Evolutionary conservation across 176 grass and related monocot species (phyloP).

Genomic region (Hordeum marinum): DNA sequence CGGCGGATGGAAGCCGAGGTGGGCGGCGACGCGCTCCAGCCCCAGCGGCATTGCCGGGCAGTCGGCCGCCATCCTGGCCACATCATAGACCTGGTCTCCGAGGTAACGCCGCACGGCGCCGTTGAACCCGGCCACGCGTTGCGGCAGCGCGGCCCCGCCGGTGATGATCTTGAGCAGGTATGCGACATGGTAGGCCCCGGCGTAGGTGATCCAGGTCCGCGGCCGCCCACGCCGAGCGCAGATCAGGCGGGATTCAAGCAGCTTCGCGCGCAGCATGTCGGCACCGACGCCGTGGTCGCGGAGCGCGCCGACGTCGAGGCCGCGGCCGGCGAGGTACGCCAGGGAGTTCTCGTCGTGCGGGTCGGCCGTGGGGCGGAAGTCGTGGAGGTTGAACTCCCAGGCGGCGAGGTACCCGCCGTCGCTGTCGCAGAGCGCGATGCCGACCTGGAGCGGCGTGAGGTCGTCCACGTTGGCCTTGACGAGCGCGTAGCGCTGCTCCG

Average conservation of each 20-base stretch:
- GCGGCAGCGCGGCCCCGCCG: neutral
- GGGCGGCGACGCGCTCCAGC: neutral
- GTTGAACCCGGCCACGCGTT: neutral
- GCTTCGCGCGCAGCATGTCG: neutral
- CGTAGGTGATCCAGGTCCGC: neutral
- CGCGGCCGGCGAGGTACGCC: neutral
- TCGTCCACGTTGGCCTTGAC: neutral
- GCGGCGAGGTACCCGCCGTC: no score
- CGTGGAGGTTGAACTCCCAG: neutral
- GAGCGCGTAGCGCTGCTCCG: neutral
- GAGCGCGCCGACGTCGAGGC: neutral
- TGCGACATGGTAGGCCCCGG: neutral
- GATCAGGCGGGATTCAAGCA: neutral
- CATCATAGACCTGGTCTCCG: neutral
- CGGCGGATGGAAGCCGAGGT: neutral
- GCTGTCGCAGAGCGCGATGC: neutral
- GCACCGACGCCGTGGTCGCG: neutral
- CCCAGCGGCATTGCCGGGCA: neutral
- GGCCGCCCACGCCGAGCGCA: neutral
- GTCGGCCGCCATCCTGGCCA: neutral
- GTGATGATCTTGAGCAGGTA: constrained; percentile 3
- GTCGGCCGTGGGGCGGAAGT: neutral
- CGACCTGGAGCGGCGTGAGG: neutral
- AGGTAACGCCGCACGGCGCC: neutral
- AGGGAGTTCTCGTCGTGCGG: neutral